Conservation (phyloP, 257 asterid species). For the Haberlea rhodopensis region DNA sequence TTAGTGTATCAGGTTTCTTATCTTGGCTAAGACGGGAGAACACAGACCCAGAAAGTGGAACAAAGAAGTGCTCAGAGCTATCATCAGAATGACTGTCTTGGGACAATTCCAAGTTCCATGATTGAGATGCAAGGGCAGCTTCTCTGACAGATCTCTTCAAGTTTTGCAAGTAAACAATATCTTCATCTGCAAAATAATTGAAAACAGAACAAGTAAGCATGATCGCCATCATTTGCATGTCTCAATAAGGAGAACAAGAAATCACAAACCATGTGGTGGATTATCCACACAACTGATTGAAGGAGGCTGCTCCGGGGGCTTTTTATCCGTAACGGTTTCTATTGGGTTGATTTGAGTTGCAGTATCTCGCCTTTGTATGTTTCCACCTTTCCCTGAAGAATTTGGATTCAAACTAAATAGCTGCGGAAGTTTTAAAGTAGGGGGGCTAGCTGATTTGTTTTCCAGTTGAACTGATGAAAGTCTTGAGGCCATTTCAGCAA, state of each 20-base stretch:
- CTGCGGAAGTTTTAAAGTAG: conserved; percentile 90
- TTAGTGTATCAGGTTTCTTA: conserved; percentile 46
- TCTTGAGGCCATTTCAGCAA: conserved; percentile 69
- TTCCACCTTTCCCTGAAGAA: conserved; percentile 83
- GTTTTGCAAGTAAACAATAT: conserved; percentile 54
- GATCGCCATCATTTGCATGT: conserved; percentile 17
- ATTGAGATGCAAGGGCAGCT: conserved; percentile 35
- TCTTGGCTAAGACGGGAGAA: conserved; percentile 57
- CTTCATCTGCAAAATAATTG: conserved; percentile 57
- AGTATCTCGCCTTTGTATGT: conserved; percentile 62
- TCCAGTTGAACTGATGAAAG: conserved; percentile 81
- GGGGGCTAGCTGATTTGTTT: conserved; percentile 63
- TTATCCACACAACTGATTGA: conserved; percentile 41
- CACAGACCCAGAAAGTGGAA: conserved; percentile 71
- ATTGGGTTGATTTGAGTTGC: conserved; percentile 49
- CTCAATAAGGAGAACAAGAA: conserved; percentile 23
- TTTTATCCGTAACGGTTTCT: conserved; percentile 52
- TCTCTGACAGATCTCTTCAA: background rate
- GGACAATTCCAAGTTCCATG: conserved; percentile 60
- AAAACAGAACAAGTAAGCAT: conserved; percentile 15
- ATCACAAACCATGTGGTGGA: conserved; percentile 56
- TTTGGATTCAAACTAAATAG: conserved; percentile 84
- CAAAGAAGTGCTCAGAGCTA: conserved; percentile 85
- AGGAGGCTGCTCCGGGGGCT: conserved; percentile 47
- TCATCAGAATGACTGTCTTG: conserved; percentile 84